Evolutionary conservation across 2,329 filamentous ascomycete species (phyloP), one percentile per base, ranked within the genome.

Genomic region (Tolypocladium pustulatum): DNA sequence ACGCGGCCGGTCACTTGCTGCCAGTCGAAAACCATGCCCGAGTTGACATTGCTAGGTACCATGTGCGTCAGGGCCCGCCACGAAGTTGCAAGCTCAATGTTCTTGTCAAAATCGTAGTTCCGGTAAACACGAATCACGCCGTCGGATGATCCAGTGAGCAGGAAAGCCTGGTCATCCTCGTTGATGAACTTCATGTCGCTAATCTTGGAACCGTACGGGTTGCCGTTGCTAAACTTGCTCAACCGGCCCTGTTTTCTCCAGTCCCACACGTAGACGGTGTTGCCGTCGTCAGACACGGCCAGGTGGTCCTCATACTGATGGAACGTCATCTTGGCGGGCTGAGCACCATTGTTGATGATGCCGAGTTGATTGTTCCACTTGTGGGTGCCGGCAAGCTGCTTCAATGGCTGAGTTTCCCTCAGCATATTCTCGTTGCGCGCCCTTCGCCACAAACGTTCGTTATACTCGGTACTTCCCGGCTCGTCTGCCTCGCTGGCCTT

Each of bases 241-340:
- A 96, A 77, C 38, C 87, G 84, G 55, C 80, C 81, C 63, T 88
- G 85, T 58, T 83, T 84, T 73, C 91, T 87, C 89, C 92, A 99
- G 72, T 99, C 94, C 90, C 94, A 97, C 36, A 99, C 84, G 59
- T 84, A 87, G 65, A 97, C 86, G 4, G 87, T 95, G 72, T 99
- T 95, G 58, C 89, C 86, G 66, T 96, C 92, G 72, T 99, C 94
- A 15, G 91, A 90, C 15, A 97, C 91, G 1, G 94, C 90, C 25
- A 99, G 82, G 69, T 97, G 92, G 67, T 97, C 90, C 70, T 99
- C 94, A 66, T 97, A 99, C 70, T 99, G 94, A 74, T 99, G 94
- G 72, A 97, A 96, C 6, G 90, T 89, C 87, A 99, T 89, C 75
- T 92, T 95, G 62, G 87, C 85, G 0, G 94, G 93, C 70, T 97